phyloP scores from a whole-genome alignment of 306 rosid species.

The Carpinus viminea region DNA sequence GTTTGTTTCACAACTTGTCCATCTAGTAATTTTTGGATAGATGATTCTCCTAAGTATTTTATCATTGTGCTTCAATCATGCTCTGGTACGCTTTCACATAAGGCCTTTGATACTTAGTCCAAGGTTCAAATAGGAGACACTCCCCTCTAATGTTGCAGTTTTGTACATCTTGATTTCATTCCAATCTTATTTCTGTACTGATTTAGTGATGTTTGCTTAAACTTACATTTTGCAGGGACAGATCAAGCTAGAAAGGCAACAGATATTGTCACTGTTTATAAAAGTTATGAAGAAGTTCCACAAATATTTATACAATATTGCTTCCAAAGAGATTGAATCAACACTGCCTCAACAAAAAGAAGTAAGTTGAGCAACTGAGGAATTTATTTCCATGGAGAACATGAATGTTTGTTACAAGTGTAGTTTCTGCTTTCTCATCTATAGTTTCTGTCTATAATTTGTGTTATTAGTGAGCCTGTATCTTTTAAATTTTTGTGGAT shows the following conservation, averaged over 20 bases:
- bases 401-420: background rate
- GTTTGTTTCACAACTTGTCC: conserved; percentile 42
- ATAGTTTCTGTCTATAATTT: background rate
- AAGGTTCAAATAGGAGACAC: background rate
- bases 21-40: background rate
- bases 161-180: background rate
- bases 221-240: conserved; percentile 52
- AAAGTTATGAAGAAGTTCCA: conserved; percentile 80
- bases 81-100: background rate
- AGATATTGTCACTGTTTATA: conserved; percentile 78
- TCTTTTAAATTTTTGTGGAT: background rate
- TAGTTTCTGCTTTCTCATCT: background rate
- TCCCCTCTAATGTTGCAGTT: background rate
- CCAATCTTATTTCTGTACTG: conserved; percentile 2
- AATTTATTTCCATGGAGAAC: background rate
- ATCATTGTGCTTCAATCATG: conserved; percentile 5
- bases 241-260: conserved; percentile 68
- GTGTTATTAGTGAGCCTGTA: background rate
- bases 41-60: background rate
- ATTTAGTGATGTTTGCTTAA: conserved; percentile 23
- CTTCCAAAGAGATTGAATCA: conserved; percentile 71
- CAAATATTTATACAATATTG: conserved; percentile 56
- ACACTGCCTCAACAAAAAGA: conserved; percentile 75
- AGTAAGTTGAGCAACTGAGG: conserved; percentile 46
- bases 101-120: background rate